A percentile compares a stretch with the other conserved stretches of the same genome.
phyloP scores from a whole-genome alignment of 2,329 filamentous ascomycete genomes.

The Aureobasidium sp. region DNA sequence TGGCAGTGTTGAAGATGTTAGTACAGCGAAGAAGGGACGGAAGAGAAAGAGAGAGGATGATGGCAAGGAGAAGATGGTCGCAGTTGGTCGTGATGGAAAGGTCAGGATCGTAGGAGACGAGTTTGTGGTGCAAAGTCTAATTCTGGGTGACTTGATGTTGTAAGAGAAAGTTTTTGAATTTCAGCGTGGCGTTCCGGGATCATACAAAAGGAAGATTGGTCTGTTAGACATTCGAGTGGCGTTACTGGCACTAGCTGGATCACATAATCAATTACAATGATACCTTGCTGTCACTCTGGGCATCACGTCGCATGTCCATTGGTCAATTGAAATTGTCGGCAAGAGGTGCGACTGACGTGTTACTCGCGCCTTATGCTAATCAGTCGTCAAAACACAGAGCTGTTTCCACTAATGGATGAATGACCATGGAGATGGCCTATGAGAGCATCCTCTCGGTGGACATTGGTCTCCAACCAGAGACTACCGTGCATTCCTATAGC shows the following conservation, averaged over 20 bases:
- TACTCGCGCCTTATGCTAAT: too few relatives aligned
- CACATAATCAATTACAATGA: not conserved
- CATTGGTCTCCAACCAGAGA: too few relatives aligned
- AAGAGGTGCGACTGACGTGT: too few relatives aligned
- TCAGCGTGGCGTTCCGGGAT: not conserved
- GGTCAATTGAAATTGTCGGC: too few relatives aligned
- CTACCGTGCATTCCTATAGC: too few relatives aligned
- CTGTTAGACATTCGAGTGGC: not conserved
- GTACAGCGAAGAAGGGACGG: not conserved
- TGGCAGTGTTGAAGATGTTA: not conserved
- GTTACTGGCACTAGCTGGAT: not conserved
- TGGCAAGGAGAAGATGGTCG: conserved; percentile 28
- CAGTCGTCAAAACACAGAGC: too few relatives aligned
- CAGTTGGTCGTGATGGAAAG: conserved; percentile 33
- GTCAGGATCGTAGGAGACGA: conserved; percentile 72
- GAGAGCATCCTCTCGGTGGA: too few relatives aligned
- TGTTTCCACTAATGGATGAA: too few relatives aligned
- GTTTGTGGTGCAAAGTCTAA: conserved; percentile 84
- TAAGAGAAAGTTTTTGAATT: conserved; percentile 25
- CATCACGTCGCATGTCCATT: too few relatives aligned
- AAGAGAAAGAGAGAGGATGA: conserved; percentile 17
- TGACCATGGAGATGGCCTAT: too few relatives aligned
- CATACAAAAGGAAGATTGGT: not conserved
- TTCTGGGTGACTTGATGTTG: conserved; percentile 70
- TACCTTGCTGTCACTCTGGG: too few relatives aligned